These are phyloP conservation scores for Tolypocladium pustulatum DNA, from an alignment of 2,329 filamentous ascomycete species.

Conservation along the genomic window DNA sequence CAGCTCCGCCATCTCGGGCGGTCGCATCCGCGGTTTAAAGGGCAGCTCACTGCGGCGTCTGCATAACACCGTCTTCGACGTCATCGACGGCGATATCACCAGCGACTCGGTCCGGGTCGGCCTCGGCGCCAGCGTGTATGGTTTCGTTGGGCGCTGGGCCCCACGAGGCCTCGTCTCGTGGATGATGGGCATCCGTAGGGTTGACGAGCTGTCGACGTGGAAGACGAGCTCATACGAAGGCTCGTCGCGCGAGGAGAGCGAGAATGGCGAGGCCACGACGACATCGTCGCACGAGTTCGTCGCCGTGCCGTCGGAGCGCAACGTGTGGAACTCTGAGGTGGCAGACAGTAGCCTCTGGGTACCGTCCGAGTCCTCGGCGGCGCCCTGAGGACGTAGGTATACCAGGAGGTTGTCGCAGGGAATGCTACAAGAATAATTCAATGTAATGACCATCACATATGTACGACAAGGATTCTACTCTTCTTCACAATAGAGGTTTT, in stretches of 20 bases:
- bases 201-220: slow-evolving; percentile 46
- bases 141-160: slow-evolving; percentile 71
- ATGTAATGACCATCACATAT: not conserved
- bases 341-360: slow-evolving; percentile 36
- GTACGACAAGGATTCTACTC: not conserved
- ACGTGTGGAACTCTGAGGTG: slow-evolving; percentile 31
- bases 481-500: not conserved
- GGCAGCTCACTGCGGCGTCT: slow-evolving; percentile 69
- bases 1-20: slow-evolving; percentile 43
- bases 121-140: slow-evolving; percentile 74
- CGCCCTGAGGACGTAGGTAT: not conserved
- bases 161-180: slow-evolving; percentile 72
- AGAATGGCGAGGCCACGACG: slow-evolving; percentile 18
- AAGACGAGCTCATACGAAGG: slow-evolving; percentile 32
- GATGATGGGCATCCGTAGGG: slow-evolving; percentile 76
- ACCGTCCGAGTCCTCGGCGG: slow-evolving; percentile 12
- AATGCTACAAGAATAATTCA: not conserved
- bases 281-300: slow-evolving; percentile 35
- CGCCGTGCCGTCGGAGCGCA: slow-evolving; percentile 31
- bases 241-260: slow-evolving; percentile 24
- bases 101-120: slow-evolving; percentile 66
- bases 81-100: slow-evolving; percentile 57
- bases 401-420: not conserved
- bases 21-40: slow-evolving; percentile 46
- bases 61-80: slow-evolving; percentile 83